Evolutionary conservation across 1,139 yeast genomes (phyloP).

Genomic region (Yamadazyma trypodendri): DNA sequence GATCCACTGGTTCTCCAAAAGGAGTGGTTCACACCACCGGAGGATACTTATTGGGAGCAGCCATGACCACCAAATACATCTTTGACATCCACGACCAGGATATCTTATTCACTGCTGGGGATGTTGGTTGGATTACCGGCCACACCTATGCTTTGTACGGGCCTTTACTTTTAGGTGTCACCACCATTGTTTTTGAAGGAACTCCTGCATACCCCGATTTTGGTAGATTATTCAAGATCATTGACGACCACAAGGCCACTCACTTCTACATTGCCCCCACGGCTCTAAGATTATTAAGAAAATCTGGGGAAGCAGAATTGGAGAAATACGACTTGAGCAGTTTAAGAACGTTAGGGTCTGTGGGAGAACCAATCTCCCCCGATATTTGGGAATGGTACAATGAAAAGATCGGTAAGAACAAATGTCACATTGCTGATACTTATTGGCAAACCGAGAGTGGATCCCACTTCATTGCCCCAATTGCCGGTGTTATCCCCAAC

Average conservation of each 20-base stretch:
- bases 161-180: constrained; percentile 74
- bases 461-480: constrained; percentile 67
- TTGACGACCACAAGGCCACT: constrained; percentile 71
- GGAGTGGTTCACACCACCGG: constrained; percentile 77
- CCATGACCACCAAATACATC: constrained; percentile 67
- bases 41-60: constrained; percentile 73
- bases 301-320: constrained; percentile 73
- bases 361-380: constrained; percentile 91
- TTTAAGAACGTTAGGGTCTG: constrained; percentile 75
- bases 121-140: constrained; percentile 88
- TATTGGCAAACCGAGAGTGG: constrained; percentile 89
- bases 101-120: constrained; percentile 79
- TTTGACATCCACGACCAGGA: constrained; percentile 77
- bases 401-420: constrained; percentile 71
- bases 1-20: constrained; percentile 70
- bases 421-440: constrained; percentile 75
- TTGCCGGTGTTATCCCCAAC: constrained; percentile 72
- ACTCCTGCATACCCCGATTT: constrained; percentile 82
- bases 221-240: constrained; percentile 82
- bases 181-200: constrained; percentile 82
- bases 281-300: constrained; percentile 75
- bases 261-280: constrained; percentile 92
- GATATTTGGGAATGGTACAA: constrained; percentile 94
- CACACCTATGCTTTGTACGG: constrained; percentile 84
- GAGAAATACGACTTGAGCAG: constrained; percentile 65